phyloP scores from a whole-genome alignment of 2,329 filamentous ascomycete species.

The Calonectria leucothoes region DNA sequence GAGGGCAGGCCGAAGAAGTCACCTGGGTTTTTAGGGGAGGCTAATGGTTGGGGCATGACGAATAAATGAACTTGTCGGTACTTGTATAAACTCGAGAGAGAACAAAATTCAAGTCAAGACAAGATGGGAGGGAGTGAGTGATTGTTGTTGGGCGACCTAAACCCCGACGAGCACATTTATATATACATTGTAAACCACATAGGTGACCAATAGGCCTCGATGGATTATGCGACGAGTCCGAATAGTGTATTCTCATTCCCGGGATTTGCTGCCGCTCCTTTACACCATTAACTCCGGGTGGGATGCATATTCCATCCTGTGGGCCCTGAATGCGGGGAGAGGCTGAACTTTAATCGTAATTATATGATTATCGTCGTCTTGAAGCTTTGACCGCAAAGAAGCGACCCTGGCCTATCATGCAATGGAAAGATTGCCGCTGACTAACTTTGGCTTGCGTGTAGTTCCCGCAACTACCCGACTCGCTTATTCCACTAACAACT shows the following conservation, averaged over 20 bases:
- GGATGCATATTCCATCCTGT: background rate
- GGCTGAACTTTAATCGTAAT: background rate
- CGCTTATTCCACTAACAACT: background rate
- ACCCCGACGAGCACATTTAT: no score
- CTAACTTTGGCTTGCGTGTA: background rate
- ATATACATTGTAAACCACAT: background rate
- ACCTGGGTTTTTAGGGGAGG: background rate
- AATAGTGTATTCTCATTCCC: background rate
- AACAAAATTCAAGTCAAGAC: background rate
- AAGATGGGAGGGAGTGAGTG: background rate
- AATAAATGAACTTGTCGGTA: background rate
- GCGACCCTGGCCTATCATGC: background rate
- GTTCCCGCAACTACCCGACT: background rate
- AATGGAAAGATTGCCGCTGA: background rate
- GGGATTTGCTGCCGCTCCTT: background rate
- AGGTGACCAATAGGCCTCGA: background rate
- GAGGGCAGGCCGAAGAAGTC: background rate
- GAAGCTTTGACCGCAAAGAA: background rate
- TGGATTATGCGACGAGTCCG: background rate
- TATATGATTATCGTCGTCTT: background rate
- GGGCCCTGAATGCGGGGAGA: background rate
- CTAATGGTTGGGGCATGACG: background rate
- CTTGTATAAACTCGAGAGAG: background rate
- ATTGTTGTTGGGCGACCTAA: no score
- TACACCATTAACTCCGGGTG: background rate